phyloP scores from a whole-genome alignment of 371 early-diverging fungal species.

The Syncephalastrum sp. region DNA sequence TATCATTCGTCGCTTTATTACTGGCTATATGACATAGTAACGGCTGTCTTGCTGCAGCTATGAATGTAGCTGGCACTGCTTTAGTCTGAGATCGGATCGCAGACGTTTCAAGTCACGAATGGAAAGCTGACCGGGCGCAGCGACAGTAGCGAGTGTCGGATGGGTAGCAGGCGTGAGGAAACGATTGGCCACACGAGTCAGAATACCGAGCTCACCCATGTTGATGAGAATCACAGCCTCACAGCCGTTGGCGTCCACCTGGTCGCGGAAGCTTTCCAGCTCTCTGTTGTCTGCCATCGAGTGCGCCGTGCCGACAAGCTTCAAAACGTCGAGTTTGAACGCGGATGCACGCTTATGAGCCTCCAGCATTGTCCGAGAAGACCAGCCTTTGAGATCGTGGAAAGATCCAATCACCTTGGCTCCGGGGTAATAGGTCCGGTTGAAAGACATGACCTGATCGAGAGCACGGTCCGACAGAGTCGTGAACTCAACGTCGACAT shows the following conservation, averaged over 20 bases:
- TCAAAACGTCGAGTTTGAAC: conserved; percentile 57
- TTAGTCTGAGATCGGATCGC: conserved; percentile 1
- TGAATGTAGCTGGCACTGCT: too few species aligned
- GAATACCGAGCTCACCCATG: conserved; percentile 86
- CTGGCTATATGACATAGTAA: too few species aligned
- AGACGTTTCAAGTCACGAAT: conserved; percentile 57
- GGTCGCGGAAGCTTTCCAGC: conserved; percentile 56
- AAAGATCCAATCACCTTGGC: conserved; percentile 78
- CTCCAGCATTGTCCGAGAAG: conserved; percentile 39
- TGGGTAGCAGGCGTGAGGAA: conserved; percentile 92
- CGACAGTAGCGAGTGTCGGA: conserved; percentile 62
- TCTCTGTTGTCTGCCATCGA: conserved; percentile 73
- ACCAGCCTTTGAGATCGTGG: conserved; percentile 79
- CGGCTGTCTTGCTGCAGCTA: too few species aligned
- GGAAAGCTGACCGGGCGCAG: conserved; percentile 92
- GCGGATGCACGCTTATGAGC: conserved; percentile 36
- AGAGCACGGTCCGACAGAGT: conserved; percentile 23
- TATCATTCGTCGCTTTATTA: too few species aligned
- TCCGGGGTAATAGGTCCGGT: conserved; percentile 44
- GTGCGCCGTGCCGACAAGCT: conserved; percentile 80
- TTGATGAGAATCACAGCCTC: conserved; percentile 84
- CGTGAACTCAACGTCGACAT: conserved; percentile 85
- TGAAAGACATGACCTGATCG: conserved; percentile 35
- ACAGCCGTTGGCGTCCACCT: conserved; percentile 16
- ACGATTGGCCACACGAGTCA: conserved; percentile 79